Conservation (phyloP, 2,329 filamentous ascomycete species). For the Ophiostoma angusticollis region DNA sequence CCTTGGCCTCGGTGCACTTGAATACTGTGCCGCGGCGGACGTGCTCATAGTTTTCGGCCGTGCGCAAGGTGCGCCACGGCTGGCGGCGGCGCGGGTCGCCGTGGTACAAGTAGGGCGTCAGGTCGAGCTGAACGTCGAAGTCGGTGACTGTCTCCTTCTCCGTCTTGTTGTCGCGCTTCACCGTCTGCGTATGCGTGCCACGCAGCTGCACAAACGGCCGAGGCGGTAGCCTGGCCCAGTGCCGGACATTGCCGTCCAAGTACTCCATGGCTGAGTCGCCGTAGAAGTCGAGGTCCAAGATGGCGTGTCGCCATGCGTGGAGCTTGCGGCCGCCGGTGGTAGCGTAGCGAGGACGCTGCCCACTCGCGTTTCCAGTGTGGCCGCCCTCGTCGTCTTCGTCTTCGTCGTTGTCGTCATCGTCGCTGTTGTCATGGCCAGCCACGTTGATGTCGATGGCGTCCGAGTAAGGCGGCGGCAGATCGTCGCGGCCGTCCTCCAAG, state of each 20-base stretch:
- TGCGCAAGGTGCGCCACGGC: constrained; percentile 33
- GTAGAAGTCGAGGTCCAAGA: not conserved
- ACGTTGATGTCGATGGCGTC: constrained; percentile 18
- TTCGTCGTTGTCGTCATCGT: constrained; percentile 4
- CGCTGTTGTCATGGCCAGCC: constrained; percentile 14
- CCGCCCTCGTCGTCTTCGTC: constrained; percentile 18
- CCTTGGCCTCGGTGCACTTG: constrained; percentile 28
- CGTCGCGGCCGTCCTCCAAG: constrained; percentile 28
- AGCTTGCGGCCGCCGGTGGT: not conserved
- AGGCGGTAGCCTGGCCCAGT: constrained; percentile 35
- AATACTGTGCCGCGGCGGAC: constrained; percentile 52
- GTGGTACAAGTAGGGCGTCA: constrained; percentile 45
- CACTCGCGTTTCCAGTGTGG: constrained; percentile 20
- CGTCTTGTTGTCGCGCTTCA: constrained; percentile 32
- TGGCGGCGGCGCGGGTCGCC: constrained; percentile 26
- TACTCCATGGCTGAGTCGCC: not conserved
- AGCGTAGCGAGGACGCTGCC: not conserved
- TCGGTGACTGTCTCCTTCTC: constrained; percentile 37
- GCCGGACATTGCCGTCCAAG: constrained; percentile 2
- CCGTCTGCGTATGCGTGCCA: constrained; percentile 38
- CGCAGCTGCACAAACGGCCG: constrained; percentile 38
- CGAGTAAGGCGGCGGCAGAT: constrained; percentile 33
- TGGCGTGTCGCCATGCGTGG: constrained; percentile 4
- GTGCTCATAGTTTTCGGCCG: constrained; percentile 45
- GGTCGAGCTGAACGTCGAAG: constrained; percentile 45